Evolutionary conservation across 345 rosid species (phyloP).

Genomic region (Boechera stricta): DNA sequence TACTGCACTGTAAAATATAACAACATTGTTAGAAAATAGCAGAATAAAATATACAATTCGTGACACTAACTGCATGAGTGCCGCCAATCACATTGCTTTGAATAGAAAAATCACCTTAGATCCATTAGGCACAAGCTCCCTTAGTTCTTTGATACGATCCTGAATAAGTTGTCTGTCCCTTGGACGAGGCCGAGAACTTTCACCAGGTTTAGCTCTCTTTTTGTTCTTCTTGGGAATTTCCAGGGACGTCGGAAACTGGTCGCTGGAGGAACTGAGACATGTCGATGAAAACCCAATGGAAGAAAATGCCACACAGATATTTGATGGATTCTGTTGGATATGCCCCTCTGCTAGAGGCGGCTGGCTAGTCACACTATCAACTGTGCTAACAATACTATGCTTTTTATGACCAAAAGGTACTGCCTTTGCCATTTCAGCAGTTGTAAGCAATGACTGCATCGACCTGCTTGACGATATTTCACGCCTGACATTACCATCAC

Average conservation of each 20-base stretch:
- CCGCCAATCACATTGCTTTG: slow-evolving; percentile 25
- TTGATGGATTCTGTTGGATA: slow-evolving; percentile 57
- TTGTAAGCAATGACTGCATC: slow-evolving; percentile 58
- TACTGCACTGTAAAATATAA: slow-evolving; percentile 77
- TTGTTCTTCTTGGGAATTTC: slow-evolving; percentile 69
- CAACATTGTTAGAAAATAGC: slow-evolving; percentile 43
- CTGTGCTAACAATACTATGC: slow-evolving; percentile 47
- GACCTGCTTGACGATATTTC: slow-evolving; percentile 62
- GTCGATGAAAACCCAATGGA: slow-evolving; percentile 74
- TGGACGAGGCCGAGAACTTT: slow-evolving; percentile 89
- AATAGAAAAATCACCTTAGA: slow-evolving; percentile 73
- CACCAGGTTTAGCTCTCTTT: slow-evolving; percentile 87
- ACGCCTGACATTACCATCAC: slow-evolving; percentile 54
- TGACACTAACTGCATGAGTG: slow-evolving; percentile 3
- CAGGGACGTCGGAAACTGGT: slow-evolving; percentile 61
- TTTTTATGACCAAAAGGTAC: slow-evolving; percentile 57
- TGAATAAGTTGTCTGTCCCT: slow-evolving; percentile 97
- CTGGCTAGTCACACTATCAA: slow-evolving; percentile 57
- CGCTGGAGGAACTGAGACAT: slow-evolving; percentile 69
- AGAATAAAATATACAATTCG: slow-evolving; percentile 1
- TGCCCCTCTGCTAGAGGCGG: slow-evolving; percentile 52
- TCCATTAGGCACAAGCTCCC: slow-evolving; percentile 95
- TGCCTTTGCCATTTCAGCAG: slow-evolving; percentile 54
- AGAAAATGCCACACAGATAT: slow-evolving; percentile 61
- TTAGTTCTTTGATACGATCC: slow-evolving; percentile 92